Evolutionary conservation across 2,329 filamentous ascomycete genomes (phyloP).

Genomic region (Colletotrichum melonis): DNA sequence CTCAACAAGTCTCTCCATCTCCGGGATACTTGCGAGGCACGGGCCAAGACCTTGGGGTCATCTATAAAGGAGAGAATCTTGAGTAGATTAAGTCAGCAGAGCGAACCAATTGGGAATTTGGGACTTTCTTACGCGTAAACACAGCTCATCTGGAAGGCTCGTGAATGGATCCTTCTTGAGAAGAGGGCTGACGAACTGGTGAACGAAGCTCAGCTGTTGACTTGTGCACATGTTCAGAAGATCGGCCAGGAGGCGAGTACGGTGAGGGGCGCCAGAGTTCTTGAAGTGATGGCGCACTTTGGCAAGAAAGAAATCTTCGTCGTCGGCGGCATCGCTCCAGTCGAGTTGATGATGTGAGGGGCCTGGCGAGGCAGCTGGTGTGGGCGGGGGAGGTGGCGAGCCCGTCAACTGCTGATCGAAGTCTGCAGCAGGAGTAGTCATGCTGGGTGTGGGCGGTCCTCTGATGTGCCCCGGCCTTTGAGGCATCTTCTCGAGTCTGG

Average conservation of each 20-base stretch:
- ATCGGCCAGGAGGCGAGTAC: slow-evolving; percentile 85
- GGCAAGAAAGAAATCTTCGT: slow-evolving; percentile 85
- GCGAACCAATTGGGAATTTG: too few species aligned
- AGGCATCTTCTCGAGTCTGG: slow-evolving; percentile 65
- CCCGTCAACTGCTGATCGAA: slow-evolving; percentile 71
- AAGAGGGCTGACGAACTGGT: slow-evolving; percentile 93
- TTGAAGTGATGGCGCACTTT: slow-evolving; percentile 85
- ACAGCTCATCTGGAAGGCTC: slow-evolving; percentile 91
- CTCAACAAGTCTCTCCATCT: slow-evolving; percentile 93
- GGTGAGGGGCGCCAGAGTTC: slow-evolving; percentile 78
- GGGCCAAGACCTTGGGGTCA: slow-evolving; percentile 91
- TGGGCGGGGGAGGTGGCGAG: slow-evolving; percentile 73
- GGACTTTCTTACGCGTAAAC: slow-evolving; percentile 75
- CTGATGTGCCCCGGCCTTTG: slow-evolving; percentile 58
- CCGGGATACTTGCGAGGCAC: slow-evolving; percentile 95
- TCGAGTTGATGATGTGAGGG: slow-evolving; percentile 72
- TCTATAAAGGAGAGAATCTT: slow-evolving; percentile 97
- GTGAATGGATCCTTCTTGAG: slow-evolving; percentile 97
- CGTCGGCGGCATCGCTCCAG: slow-evolving; percentile 82
- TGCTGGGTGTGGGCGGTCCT: slow-evolving; percentile 74
- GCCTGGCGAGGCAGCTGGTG: slow-evolving; percentile 73
- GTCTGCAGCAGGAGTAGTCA: slow-evolving; percentile 72
- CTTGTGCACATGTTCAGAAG: slow-evolving; percentile 94
- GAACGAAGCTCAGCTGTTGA: slow-evolving; percentile 94
- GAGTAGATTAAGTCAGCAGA: slow-evolving; percentile 3